A percentile compares a stretch with the other conserved stretches of the same genome.
Conservation (phyloP, 2,329 filamentous ascomycete species). For the Verticillium klebahnii region DNA sequence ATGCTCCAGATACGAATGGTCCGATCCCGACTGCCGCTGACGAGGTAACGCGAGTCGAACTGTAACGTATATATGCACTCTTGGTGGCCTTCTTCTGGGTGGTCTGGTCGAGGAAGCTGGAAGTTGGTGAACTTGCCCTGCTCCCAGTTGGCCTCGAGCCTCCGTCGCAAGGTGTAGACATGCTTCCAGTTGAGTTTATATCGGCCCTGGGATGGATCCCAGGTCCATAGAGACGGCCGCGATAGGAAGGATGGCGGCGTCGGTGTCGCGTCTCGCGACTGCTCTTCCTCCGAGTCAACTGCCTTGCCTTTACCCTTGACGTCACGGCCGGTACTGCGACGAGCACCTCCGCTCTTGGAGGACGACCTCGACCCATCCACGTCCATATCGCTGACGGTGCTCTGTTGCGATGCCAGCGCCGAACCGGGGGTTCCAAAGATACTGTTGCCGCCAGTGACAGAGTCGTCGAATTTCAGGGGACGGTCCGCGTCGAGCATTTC, state of each 20-base stretch:
- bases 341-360: constrained; percentile 14
- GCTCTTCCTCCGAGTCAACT: constrained; percentile 6
- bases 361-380: constrained; percentile 27
- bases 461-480: constrained; percentile 18
- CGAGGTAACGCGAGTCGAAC: constrained; percentile 77
- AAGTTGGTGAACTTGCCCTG: constrained; percentile 79
- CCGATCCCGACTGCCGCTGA: constrained; percentile 88
- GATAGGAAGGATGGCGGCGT: constrained; percentile 29
- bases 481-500: constrained; percentile 34
- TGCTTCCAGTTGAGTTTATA: constrained; percentile 87
- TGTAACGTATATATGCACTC: constrained; percentile 97
- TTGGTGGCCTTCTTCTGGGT: constrained; percentile 76
- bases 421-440: constrained; percentile 22
- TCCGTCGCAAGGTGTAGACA: constrained; percentile 80
- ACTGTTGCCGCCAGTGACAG: constrained; percentile 10
- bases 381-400: constrained; percentile 19
- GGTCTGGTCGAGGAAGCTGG: constrained; percentile 78
- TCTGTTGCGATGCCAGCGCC: constrained; percentile 1
- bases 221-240: constrained; percentile 32
- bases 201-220: constrained; percentile 39
- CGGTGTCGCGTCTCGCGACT: background rate
- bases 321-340: constrained; percentile 10
- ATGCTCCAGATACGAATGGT: constrained; percentile 89
- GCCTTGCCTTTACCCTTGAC: constrained; percentile 24
- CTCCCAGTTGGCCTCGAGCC: constrained; percentile 89